Evolutionary conservation across 2,329 filamentous ascomycete species (phyloP).

Genomic region (Myriangium duriaei): DNA sequence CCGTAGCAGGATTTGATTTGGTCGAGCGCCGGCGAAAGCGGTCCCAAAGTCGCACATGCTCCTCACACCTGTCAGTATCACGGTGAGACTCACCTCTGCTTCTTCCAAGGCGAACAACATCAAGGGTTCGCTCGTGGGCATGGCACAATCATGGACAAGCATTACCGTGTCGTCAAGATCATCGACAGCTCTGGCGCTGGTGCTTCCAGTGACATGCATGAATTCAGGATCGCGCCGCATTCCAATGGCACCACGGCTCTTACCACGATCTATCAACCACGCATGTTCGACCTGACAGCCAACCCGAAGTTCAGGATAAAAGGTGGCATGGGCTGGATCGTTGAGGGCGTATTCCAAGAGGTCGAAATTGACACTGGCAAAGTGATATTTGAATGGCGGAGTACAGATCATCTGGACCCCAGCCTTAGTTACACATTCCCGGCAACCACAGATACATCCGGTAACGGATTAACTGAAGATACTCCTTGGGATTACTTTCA

Average conservation of each 20-base stretch:
- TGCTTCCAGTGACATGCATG: conserved; percentile 40
- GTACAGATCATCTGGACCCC: conserved; percentile 43
- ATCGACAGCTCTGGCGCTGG: conserved; percentile 28
- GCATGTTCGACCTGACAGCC: conserved; percentile 34
- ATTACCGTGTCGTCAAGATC: conserved; percentile 37
- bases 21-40: conserved; percentile 36
- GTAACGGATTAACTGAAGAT: conserved; percentile 34
- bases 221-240: conserved; percentile 36
- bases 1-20: conserved; percentile 32
- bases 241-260: conserved; percentile 28
- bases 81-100: conserved; percentile 38
- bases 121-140: conserved; percentile 40
- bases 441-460: conserved; percentile 29
- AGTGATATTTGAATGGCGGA: conserved; percentile 47
- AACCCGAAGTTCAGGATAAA: conserved; percentile 25
- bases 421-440: conserved; percentile 36
- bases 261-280: conserved; percentile 27
- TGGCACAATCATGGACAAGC: conserved; percentile 40
- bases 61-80: conserved; percentile 38
- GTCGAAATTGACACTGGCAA: conserved; percentile 43
- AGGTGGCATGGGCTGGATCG: conserved; percentile 37
- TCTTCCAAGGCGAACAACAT: conserved; percentile 40
- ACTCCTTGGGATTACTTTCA: conserved; percentile 45
- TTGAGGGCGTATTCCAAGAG: conserved; percentile 42
- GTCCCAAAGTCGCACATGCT: conserved; percentile 37